Evolutionary conservation across 305 asterid genomes (phyloP).

Genomic region (Ajuga reptans): DNA sequence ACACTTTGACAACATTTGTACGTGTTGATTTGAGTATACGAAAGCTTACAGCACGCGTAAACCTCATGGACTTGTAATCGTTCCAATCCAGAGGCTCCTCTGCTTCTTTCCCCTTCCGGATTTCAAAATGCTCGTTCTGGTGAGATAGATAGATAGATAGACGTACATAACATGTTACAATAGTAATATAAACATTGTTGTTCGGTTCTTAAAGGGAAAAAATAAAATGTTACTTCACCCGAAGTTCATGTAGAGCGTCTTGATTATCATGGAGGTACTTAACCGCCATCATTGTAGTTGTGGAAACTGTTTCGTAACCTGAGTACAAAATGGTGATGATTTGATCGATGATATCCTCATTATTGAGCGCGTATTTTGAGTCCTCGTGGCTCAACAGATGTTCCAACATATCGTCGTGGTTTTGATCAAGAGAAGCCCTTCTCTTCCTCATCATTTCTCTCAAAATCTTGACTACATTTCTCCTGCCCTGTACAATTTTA

Average conservation of each 20-base stretch:
- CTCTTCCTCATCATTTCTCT: conserved; percentile 34
- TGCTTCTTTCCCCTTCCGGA: conserved; percentile 27
- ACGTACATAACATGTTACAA: not conserved
- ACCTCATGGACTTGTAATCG: conserved; percentile 50
- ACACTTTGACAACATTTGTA: no score
- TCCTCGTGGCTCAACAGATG: conserved; percentile 29
- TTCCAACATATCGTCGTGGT: conserved; percentile 39
- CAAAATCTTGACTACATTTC: conserved; percentile 37
- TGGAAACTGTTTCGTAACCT: conserved; percentile 67
- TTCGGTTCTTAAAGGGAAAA: not conserved
- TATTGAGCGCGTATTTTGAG: conserved; percentile 27
- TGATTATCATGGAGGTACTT: conserved; percentile 68
- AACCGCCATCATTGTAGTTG: conserved; percentile 61
- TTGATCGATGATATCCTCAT: conserved; percentile 55
- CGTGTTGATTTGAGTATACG: not conserved
- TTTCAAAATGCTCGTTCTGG: conserved; percentile 54
- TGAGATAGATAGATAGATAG: not conserved
- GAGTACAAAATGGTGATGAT: conserved; percentile 53
- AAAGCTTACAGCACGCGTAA: conserved; percentile 59
- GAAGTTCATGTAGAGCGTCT: conserved; percentile 40
- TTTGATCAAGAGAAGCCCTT: conserved; percentile 29
- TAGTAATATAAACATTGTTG: not conserved
- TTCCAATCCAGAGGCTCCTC: conserved; percentile 49
- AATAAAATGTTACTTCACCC: conserved; percentile 29
- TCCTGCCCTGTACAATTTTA: conserved; percentile 42